These are phyloP conservation scores for Aphelidium insulamus DNA, from an alignment of 371 early-diverging fungal genomes.

Conservation along the genomic window DNA sequence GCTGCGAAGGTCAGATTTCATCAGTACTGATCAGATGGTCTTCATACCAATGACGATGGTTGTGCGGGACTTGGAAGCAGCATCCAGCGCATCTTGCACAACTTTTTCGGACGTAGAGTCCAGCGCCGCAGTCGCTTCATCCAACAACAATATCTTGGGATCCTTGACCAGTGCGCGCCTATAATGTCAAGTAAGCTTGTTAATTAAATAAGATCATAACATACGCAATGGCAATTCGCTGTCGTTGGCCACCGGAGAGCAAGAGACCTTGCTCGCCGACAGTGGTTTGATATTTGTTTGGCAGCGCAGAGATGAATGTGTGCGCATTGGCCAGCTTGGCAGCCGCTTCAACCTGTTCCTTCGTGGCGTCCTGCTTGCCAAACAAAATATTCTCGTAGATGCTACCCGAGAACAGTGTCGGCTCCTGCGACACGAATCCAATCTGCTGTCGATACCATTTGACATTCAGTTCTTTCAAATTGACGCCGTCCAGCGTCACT, in stretches of 20 bases:
- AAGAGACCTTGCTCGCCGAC: constrained; percentile 34
- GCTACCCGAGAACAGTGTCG: constrained; percentile 33
- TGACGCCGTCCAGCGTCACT: constrained; percentile 15
- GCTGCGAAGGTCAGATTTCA: background rate
- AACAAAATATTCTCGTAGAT: constrained; percentile 20
- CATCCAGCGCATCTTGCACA: constrained; percentile 59
- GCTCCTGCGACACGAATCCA: constrained; percentile 33
- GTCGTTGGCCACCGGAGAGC: constrained; percentile 32
- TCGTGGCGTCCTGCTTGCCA: constrained; percentile 5
- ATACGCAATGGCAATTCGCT: constrained; percentile 47
- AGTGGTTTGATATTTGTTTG: constrained; percentile 43
- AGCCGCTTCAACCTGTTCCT: constrained; percentile 24
- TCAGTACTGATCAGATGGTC: background rate
- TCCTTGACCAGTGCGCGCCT: too few relatives aligned
- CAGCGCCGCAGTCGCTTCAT: constrained; percentile 45
- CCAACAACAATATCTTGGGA: constrained; percentile 3
- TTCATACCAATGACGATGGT: constrained; percentile 56
- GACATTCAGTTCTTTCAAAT: constrained; percentile 19
- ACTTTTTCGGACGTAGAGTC: constrained; percentile 54
- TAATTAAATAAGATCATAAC: constrained; percentile 51
- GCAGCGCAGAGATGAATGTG: constrained; percentile 43
- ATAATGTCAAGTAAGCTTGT: too few relatives aligned
- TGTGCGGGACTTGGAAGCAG: constrained; percentile 47
- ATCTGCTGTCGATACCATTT: constrained; percentile 18
- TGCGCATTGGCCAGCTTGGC: constrained; percentile 44